phyloP scores from a whole-genome alignment of 495 filamentous ascomycete genomes.

The Aspergillus avenaceus region DNA sequence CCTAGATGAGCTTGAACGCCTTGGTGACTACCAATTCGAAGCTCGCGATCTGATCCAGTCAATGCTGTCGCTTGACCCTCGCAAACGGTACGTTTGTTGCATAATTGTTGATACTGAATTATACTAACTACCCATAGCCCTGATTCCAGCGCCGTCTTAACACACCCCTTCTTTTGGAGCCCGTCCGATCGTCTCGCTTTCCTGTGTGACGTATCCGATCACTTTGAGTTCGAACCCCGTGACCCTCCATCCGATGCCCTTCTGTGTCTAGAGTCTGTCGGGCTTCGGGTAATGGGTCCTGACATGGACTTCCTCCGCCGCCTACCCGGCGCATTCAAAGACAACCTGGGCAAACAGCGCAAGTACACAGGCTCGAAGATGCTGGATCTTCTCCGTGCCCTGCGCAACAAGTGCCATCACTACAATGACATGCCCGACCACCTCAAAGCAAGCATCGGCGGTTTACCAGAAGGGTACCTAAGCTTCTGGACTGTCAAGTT shows the following conservation, averaged over 20 bases:
- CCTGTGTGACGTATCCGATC: constrained; percentile 88
- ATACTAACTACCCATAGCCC: constrained; percentile 41
- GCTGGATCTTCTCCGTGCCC: constrained; percentile 80
- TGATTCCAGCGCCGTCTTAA: constrained; percentile 69
- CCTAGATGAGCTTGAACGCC: constrained; percentile 61
- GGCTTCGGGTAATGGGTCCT: constrained; percentile 49
- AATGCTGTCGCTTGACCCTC: constrained; percentile 77
- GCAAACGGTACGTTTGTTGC: constrained; percentile 44
- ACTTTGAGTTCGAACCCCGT: constrained; percentile 85
- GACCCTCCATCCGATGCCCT: constrained; percentile 71
- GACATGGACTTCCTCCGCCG: constrained; percentile 70
- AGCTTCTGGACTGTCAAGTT: constrained; percentile 81
- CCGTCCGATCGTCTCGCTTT: constrained; percentile 83
- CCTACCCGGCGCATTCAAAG: constrained; percentile 76
- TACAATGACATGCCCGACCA: constrained; percentile 84
- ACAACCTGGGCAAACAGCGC: constrained; percentile 86
- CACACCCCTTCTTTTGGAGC: constrained; percentile 95
- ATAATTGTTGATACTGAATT: neutral
- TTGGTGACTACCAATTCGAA: constrained; percentile 81
- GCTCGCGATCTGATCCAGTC: constrained; percentile 77
- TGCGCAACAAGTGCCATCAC: constrained; percentile 95
- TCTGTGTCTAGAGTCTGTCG: constrained; percentile 56
- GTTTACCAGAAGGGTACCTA: constrained; percentile 79
- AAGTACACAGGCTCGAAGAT: constrained; percentile 84
- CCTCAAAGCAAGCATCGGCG: constrained; percentile 72